Base-by-base conservation (phyloP, 1,284 basidiomycete species). In the Phenoliferia sp. region DNA sequence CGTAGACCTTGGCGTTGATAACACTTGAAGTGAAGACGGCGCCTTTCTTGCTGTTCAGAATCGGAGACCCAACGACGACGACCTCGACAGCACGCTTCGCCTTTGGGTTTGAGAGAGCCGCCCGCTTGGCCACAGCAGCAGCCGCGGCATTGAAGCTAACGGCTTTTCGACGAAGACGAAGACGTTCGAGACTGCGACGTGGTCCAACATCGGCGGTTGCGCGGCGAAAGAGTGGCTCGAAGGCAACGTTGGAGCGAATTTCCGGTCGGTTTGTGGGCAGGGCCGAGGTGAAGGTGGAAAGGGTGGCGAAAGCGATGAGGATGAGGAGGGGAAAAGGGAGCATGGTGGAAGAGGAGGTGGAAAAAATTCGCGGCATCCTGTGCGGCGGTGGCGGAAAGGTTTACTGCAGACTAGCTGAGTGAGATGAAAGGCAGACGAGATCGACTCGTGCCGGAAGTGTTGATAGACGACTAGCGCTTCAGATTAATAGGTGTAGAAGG, bases 151-250 rank as follows among this genome's bases (percentile, higher is more conserved):
- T 16, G 34, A 35, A 22, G 33, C 28, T 22, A 59, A 35, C 33
- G 33, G 33, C 36, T 3, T 36, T n/a, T 2, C 67, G 59, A 9
- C 70, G 65, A 17, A 65, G 65, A 36, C 70, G 70, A 16, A 69
- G 67, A 28, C 67, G 70, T 52, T 69, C 67, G 59, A 71, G 36
- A 19, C 64, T 62, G 19, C 65, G 61, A 9, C 26, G 16, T 3
- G 67, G 67, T 6, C 69, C 69, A 61, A 71, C 69, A 12, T 64
- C 61, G 2, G 67, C 28, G 5, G 67, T 59, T 6, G 70, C 67
- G 6, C 61, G 50, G 57, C 61, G 59, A 65, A 69, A 71, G 32
- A 68, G 58, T 3, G 69, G 63, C 39, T 68, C 69, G 58, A 48
- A 66, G 36, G 62, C n/a, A 16, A 29, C 58, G 6, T 56, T 48